Base-by-base conservation (phyloP, 2,329 filamentous ascomycete species). In the Xylariaceae sp. region DNA sequence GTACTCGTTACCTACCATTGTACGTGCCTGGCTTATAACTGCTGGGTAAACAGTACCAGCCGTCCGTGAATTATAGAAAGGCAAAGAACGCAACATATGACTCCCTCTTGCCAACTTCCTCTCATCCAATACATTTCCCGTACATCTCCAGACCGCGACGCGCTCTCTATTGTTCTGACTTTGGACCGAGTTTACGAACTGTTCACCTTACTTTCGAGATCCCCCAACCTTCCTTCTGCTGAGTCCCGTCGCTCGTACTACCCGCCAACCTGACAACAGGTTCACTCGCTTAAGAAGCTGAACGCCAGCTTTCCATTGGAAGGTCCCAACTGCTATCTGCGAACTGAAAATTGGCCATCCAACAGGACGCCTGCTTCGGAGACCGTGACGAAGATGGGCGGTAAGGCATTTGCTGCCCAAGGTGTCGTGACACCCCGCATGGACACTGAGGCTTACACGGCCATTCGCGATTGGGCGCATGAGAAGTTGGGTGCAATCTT, bases 401-500 rank as follows among this genome's bases (percentile, higher is more conserved):
- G 89, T 15, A 75, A 74, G 1, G 82, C 80, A 0, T 90, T 90
- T 63, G 62, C 71, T 18, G 77, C 67, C 0, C 70, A 80, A 30
- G 69, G 79, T 0, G 77, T 90, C 8, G 65, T 71, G 60, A 88
- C 85, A 0, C 88, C 88, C 2, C 85, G 89, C 15, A 88, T 93
- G 82, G 75, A 77, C 3, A 75, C 76, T 1, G 64, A 72, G 0
- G 72, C 87, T 37, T 93, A 92, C 73, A 55, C 74, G 0, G 61
- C 71, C 1, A 75, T 86, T 34, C 82, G 81, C 18, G 62, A 71
- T 0, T 67, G 75, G 0, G 82, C 80, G 61, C 74, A 78, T 30
- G 58, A 68, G 0, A 71, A 78, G 1, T 78, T 89, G 0, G 71
- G 73, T 1, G 66, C 74, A 1, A 73, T 87, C 2, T 90, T 83